Conservation (phyloP, 2,329 filamentous ascomycete genomes). For the Alternaria arbusti region DNA sequence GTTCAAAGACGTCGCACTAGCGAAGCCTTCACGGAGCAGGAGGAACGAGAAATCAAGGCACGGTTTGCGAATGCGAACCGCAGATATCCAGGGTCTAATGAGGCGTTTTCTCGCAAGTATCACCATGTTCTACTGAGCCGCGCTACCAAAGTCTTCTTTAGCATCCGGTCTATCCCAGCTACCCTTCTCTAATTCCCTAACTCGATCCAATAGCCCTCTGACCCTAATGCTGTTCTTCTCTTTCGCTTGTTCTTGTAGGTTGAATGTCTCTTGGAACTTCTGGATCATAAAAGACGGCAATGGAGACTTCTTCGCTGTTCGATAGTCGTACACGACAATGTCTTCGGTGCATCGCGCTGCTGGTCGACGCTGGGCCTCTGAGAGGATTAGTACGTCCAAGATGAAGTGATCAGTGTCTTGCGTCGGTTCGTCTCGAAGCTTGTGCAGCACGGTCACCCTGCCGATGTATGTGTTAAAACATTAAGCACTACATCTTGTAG, state of each 20-base stretch:
- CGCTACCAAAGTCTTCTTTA: constrained; percentile 67
- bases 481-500: background rate
- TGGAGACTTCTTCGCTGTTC: constrained; percentile 60
- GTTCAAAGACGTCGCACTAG: background rate
- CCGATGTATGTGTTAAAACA: background rate
- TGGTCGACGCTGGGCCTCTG: constrained; percentile 73
- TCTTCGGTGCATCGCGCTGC: constrained; percentile 80
- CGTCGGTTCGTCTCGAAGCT: constrained; percentile 64
- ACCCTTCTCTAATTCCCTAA: constrained; percentile 68
- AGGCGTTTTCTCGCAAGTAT: background rate
- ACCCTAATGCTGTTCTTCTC: constrained; percentile 61
- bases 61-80: background rate
- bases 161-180: constrained; percentile 78
- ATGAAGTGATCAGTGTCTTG: constrained; percentile 61
- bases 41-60: background rate
- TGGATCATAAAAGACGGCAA: constrained; percentile 67
- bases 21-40: background rate
- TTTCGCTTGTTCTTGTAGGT: constrained; percentile 67
- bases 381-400: constrained; percentile 71
- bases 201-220: constrained; percentile 54
- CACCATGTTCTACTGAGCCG: constrained; percentile 12
- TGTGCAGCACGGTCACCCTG: constrained; percentile 81
- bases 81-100: background rate
- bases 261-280: constrained; percentile 65
- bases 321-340: constrained; percentile 79